These are phyloP conservation scores for Nemania diffusa DNA, from an alignment of 2,329 filamentous ascomycete genomes.

Conservation along the genomic window DNA sequence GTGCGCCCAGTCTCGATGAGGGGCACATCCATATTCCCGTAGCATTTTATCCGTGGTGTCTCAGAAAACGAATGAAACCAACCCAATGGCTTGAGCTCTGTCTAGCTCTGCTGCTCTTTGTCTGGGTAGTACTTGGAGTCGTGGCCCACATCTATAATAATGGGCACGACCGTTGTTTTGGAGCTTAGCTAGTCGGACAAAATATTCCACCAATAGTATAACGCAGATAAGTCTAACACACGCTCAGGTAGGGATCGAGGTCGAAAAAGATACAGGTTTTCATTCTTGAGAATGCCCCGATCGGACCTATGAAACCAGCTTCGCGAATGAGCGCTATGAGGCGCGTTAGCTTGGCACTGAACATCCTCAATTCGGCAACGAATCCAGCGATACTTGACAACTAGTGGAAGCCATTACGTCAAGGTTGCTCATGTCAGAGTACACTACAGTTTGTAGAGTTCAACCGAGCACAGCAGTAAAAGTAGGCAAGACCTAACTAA, in stretches of 20 bases:
- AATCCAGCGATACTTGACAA: neutral
- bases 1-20: conserved; percentile 17
- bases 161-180: conserved; percentile 19
- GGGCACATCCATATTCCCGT: conserved; percentile 22
- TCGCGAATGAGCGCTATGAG: conserved; percentile 13
- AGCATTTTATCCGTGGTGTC: conserved; percentile 28
- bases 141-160: conserved; percentile 25
- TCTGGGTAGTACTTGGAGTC: neutral
- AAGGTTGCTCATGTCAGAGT: neutral
- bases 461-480: neutral
- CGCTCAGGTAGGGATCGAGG: neutral
- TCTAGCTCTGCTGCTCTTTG: conserved; percentile 8
- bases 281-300: neutral
- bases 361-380: conserved; percentile 11
- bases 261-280: conserved; percentile 28
- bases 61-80: conserved; percentile 6
- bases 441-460: neutral
- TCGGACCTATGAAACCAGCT: neutral
- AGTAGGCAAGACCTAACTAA: neutral
- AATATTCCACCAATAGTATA: conserved; percentile 53
- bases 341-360: neutral
- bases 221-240: neutral
- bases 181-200: conserved; percentile 42
- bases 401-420: neutral
- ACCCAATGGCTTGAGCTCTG: conserved; percentile 11